phyloP scores from a whole-genome alignment of 2,329 filamentous ascomycete genomes.

The Coniosporium tulheliwenetii region DNA sequence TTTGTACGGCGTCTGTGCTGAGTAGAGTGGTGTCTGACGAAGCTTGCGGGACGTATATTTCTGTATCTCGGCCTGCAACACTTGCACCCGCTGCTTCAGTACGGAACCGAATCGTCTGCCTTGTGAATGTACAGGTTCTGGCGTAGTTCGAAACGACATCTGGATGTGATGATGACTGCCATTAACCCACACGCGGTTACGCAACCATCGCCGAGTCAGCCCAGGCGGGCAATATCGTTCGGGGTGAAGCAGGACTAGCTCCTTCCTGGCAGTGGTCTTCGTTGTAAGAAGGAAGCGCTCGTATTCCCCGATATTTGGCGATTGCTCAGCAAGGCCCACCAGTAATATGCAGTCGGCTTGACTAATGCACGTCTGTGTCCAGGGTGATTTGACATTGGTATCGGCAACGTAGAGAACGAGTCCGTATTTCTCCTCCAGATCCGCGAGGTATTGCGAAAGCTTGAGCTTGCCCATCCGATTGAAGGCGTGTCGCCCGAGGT shows the following conservation, averaged over 20 bases:
- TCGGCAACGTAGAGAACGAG: slow-evolving; percentile 93
- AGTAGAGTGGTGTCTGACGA: slow-evolving; percentile 78
- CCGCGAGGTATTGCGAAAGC: slow-evolving; percentile 86
- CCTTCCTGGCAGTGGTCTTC: slow-evolving; percentile 91
- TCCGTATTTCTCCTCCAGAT: slow-evolving; percentile 93
- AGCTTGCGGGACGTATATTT: slow-evolving; percentile 93
- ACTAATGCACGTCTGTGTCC: slow-evolving; percentile 95
- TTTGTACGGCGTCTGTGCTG: slow-evolving; percentile 83
- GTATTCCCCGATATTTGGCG: slow-evolving; percentile 84
- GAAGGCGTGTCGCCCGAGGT: slow-evolving; percentile 90
- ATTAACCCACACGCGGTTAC: slow-evolving; percentile 91
- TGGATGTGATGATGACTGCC: slow-evolving; percentile 95
- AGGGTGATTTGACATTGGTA: slow-evolving; percentile 90
- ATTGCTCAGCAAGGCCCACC: slow-evolving; percentile 79
- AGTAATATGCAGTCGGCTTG: slow-evolving; percentile 94
- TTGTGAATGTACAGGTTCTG: slow-evolving; percentile 60
- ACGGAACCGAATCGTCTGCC: slow-evolving; percentile 68
- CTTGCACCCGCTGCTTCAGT: slow-evolving; percentile 84
- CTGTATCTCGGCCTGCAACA: slow-evolving; percentile 90
- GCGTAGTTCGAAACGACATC: slow-evolving; percentile 69
- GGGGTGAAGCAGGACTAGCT: slow-evolving; percentile 74
- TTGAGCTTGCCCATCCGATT: slow-evolving; percentile 96
- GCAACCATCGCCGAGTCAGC: slow-evolving; percentile 72
- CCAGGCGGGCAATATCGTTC: slow-evolving; percentile 80
- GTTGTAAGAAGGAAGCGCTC: slow-evolving; percentile 92